phyloP scores from a whole-genome alignment of 352 stramenopile genomes.

The Pythium biforme region DNA sequence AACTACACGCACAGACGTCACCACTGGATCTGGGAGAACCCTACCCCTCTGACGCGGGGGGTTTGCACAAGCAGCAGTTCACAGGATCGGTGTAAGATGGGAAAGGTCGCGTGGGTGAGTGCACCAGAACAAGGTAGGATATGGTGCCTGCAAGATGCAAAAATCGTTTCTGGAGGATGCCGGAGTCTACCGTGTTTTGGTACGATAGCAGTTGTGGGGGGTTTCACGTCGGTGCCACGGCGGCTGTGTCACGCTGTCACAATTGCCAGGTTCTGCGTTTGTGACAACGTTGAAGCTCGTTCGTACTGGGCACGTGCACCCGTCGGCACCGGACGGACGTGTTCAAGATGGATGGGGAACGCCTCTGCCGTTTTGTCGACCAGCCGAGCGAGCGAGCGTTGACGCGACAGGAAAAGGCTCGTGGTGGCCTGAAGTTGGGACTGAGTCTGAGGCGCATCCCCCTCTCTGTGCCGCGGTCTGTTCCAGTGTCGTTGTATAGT shows the following conservation, averaged over 20 bases:
- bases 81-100: neutral
- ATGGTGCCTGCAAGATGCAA: neutral
- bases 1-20: constrained; percentile 59
- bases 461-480: neutral
- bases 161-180: constrained; percentile 1
- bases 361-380: too few species aligned
- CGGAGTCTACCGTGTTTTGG: constrained; percentile 3
- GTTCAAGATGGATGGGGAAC: neutral
- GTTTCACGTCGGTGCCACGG: constrained; percentile 25
- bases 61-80: constrained; percentile 26
- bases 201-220: neutral
- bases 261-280: constrained; percentile 16
- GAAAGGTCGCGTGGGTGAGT: neutral
- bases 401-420: too few species aligned
- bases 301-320: neutral
- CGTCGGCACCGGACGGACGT: neutral
- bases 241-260: constrained; percentile 16
- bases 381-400: too few species aligned
- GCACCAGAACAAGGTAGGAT: constrained; percentile 1
- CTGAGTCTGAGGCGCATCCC: neutral
- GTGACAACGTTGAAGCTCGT: constrained; percentile 27
- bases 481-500: neutral
- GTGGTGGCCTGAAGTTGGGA: too few species aligned
- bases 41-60: constrained; percentile 25
- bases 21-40: constrained; percentile 5